Base-by-base conservation (phyloP, 2,329 filamentous ascomycete species). In the Cladophialophora exuberans region DNA sequence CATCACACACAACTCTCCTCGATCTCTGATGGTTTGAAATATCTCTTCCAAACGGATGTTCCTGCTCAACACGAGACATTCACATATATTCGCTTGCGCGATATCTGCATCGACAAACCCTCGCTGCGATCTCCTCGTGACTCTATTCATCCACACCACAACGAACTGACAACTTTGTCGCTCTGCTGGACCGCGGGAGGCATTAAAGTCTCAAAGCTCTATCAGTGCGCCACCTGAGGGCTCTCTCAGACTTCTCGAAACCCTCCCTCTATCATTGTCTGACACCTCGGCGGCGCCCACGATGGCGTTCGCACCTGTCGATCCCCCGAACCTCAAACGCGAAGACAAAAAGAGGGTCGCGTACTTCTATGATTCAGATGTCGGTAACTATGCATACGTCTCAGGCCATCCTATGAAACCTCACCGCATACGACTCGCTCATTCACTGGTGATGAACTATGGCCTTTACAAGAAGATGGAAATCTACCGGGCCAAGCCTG, bases 291-390 rank as follows among this genome's bases (percentile, higher is more conserved):
- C 48, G 22, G 28, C 18, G 15, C 13, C 41, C 48, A 71, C 54
- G 35, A 83, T 84, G 81, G 73, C 79, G 42, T 77, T 74, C 67
- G 79, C 73, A 63, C 83, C 78, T 56, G 73, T 83, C 62, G 84
- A 83, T 68, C 71, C 75, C 63, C 75, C 74, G 60, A 75, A 73
- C 55, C 64, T 72, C 22, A 81, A 82, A 70, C 77, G 77, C 49
- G 75, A 75, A 22, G 76, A 73, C 61, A 70, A 78, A 64, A 81
- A 82, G 70, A 96, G 93, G 70, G 90, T 97, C 55, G 93, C 93
- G 52, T 97, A 97, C 76, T 97, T 97, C 74, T 97, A 97, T 81
- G 93, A 97, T 70, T 95, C 90, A 2, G 93, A 97, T 75, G 94
- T 97, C 69, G 93, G 93, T 62, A 97, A 97, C 74, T 97, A 97